Conservation (phyloP, 139 green algal species). For the Diplosphaera chodatii region DNA sequence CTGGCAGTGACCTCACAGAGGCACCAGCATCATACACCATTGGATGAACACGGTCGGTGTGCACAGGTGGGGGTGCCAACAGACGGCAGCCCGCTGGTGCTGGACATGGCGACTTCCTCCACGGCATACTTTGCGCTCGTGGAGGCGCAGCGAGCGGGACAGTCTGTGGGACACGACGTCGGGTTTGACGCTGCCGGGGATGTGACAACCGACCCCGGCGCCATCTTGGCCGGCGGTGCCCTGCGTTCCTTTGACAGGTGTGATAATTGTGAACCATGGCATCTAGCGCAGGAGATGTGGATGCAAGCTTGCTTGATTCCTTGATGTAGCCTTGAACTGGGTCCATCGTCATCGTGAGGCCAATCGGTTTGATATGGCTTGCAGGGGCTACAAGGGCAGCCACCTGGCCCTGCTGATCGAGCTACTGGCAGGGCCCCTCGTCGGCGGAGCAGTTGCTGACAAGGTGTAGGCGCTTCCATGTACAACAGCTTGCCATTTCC, state of each 20-base stretch:
- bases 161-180: conserved; percentile 48
- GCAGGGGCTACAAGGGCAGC: conserved; percentile 55
- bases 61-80: conserved; percentile 5
- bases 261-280: too few species aligned
- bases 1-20: too few species aligned
- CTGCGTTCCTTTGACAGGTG: conserved; percentile 68
- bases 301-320: too few species aligned
- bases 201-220: conserved; percentile 61
- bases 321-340: too few species aligned
- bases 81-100: conserved; percentile 28
- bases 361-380: too few species aligned
- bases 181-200: conserved; percentile 47
- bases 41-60: too few species aligned
- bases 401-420: conserved; percentile 71
- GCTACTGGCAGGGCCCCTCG: conserved; percentile 62
- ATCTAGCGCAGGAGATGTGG: too few species aligned
- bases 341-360: too few species aligned
- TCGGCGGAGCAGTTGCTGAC: conserved; percentile 59
- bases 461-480: too few species aligned
- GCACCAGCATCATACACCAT: too few species aligned
- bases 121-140: conserved; percentile 45
- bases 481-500: too few species aligned
- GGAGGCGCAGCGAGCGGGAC: conserved; percentile 60
- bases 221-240: conserved; percentile 57
- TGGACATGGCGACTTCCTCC: conserved; percentile 68